Base-by-base conservation (phyloP, 768 basidiomycete species). In the Serendipita sp. region DNA sequence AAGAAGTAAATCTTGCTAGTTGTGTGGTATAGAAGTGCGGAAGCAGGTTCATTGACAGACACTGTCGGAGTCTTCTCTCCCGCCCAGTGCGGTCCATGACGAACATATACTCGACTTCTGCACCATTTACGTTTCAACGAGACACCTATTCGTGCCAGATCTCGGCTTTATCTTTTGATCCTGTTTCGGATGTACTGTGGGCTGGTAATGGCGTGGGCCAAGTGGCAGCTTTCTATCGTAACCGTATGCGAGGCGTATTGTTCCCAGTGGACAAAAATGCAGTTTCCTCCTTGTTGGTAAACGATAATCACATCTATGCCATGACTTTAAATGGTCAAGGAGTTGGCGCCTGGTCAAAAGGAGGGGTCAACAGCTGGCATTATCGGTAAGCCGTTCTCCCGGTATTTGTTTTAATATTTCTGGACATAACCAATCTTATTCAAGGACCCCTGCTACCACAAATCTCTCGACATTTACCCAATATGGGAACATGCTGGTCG, bases 101-200 rank as follows among this genome's bases (percentile, higher is more conserved):
- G 28, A 28, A 60, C 28, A 63, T 54, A 23, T 68, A 68, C 52
- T 18, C 41, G 16, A 38, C 30, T 32, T 47, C 66, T 11, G 28
- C 35, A 13, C 54, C 66, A 45, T 67, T 67, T 23, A 64, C 66
- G 13, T 66, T 64, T 62, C 66, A 68, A 36, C 45, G 45, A 44
- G 44, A 66, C 44, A 52, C 65, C 10, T 69, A 73, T 58, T 69
- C 69, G 18, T 69, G 70, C 56, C 80, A 85, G 30, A 78, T 88
- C 56, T 85, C 88, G 28, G 82, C 90, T 0, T 78, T 96, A 65
- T 82, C 85, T 0, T 94, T 98, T 72, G 95, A 99, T 74, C 87
- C 91, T 5, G 85, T 88, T 23, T 89, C 91, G 0, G 93, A 97
- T 73, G 83, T 86, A 3, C 76, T 99, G 41, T 96, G 93, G 92